Evolutionary conservation across 495 filamentous ascomycete genomes (phyloP).

Genomic region (Aspergillus mulundensis): DNA sequence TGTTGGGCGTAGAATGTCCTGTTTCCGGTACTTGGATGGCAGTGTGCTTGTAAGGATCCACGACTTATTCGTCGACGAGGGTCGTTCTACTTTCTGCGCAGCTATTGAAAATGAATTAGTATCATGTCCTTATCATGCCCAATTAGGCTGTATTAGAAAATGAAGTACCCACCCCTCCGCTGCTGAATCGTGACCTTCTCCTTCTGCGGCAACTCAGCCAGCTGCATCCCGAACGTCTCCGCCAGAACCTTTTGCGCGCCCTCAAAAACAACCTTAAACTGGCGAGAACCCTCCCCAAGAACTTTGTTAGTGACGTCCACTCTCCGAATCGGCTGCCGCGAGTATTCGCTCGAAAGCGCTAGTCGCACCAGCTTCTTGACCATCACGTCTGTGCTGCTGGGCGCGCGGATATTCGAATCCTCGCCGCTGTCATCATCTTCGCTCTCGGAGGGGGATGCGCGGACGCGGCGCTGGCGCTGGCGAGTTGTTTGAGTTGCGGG

Average conservation of each 20-base stretch:
- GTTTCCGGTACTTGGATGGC: slow-evolving; percentile 57
- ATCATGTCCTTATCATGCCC: not conserved
- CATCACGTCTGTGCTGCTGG: slow-evolving; percentile 56
- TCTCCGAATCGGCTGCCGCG: slow-evolving; percentile 71
- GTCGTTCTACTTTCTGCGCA: slow-evolving; percentile 52
- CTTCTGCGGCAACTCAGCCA: slow-evolving; percentile 71
- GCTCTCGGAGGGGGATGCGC: not conserved
- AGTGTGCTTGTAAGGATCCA: slow-evolving; percentile 74
- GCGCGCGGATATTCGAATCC: slow-evolving; percentile 25
- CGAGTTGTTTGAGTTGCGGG: slow-evolving; percentile 1
- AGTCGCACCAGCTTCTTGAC: slow-evolving; percentile 90
- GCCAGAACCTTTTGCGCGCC: slow-evolving; percentile 61
- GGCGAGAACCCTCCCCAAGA: slow-evolving; percentile 36
- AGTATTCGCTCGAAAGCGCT: slow-evolving; percentile 81
- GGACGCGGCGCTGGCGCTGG: slow-evolving; percentile 14
- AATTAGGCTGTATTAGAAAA: not conserved
- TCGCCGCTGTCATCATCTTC: slow-evolving; percentile 27
- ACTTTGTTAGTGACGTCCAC: slow-evolving; percentile 73
- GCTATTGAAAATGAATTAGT: slow-evolving; percentile 31
- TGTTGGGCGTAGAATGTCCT: slow-evolving; percentile 64
- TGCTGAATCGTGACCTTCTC: slow-evolving; percentile 77
- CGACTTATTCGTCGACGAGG: slow-evolving; percentile 53
- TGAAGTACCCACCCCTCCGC: slow-evolving; percentile 58
- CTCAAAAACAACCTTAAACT: slow-evolving; percentile 68
- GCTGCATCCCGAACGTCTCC: slow-evolving; percentile 75